Evolutionary conservation across 257 asterid species (phyloP).

Genomic region (Knoxia roxburghii): DNA sequence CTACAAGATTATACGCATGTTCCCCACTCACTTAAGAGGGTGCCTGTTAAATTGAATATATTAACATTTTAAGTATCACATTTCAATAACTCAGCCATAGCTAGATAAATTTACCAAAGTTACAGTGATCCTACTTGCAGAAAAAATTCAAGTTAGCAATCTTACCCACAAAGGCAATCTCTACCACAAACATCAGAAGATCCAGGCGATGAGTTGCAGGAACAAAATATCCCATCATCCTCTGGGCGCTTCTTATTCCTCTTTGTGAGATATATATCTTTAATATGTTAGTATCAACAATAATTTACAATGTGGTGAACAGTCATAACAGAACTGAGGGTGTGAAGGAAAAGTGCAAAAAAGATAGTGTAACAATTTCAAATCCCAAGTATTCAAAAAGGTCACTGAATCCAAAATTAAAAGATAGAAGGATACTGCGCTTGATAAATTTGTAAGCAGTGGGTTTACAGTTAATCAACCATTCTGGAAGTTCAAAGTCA

Average conservation of each 20-base stretch:
- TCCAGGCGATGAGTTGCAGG: slow-evolving; percentile 67
- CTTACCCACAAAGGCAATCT: slow-evolving; percentile 93
- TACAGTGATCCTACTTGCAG: too few relatives aligned
- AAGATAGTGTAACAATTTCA: not conserved
- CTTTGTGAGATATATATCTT: slow-evolving; percentile 82
- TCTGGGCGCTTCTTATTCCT: slow-evolving; percentile 67
- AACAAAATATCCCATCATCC: slow-evolving; percentile 88
- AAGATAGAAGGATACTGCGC: slow-evolving; percentile 75
- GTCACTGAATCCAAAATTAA: not conserved
- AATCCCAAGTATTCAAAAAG: not conserved
- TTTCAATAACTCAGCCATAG: not conserved
- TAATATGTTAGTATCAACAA: slow-evolving; percentile 29
- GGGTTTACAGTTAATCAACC: slow-evolving; percentile 54
- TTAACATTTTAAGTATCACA: not conserved
- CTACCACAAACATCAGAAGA: slow-evolving; percentile 69
- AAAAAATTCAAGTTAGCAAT: too few relatives aligned
- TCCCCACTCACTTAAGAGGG: not conserved
- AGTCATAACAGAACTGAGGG: not conserved
- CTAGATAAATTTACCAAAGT: too few relatives aligned
- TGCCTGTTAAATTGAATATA: not conserved
- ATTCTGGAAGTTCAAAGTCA: slow-evolving; percentile 90
- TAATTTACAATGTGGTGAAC: not conserved
- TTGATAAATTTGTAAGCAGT: slow-evolving; percentile 62
- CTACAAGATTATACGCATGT: not conserved
- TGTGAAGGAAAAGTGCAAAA: too few relatives aligned